Conservation (phyloP, 495 filamentous ascomycete genomes). For the Terfezia boudieri region DNA sequence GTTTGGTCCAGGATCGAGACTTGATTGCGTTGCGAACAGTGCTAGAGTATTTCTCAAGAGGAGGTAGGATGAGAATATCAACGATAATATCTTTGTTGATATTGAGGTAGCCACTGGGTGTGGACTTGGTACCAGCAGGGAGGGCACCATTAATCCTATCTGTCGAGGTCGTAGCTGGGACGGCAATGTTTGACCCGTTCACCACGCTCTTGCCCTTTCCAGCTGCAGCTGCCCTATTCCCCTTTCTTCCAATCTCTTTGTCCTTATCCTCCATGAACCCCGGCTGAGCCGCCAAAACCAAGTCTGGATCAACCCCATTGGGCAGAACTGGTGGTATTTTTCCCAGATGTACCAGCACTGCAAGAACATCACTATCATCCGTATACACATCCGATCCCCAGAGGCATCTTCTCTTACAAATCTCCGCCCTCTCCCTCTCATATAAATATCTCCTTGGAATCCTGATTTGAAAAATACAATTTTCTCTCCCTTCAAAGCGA, state of each 20-base stretch:
- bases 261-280: not conserved
- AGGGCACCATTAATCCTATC: not conserved
- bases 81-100: conserved; percentile 51
- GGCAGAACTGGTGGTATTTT: conserved; percentile 79
- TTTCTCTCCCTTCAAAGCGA: conserved; percentile 58
- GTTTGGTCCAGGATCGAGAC: conserved; percentile 43
- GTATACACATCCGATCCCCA: conserved; percentile 93
- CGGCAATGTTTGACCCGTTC: not conserved
- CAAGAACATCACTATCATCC: conserved; percentile 84
- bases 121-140: not conserved
- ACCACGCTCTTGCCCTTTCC: not conserved
- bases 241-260: not conserved
- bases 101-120: conserved; percentile 15
- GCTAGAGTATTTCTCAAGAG: conserved; percentile 50
- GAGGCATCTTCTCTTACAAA: conserved; percentile 50
- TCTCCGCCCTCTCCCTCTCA: conserved; percentile 46
- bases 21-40: conserved; percentile 55
- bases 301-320: conserved; percentile 40
- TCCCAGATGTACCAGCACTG: conserved; percentile 79
- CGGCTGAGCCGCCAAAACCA: conserved; percentile 15
- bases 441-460: conserved; percentile 60
- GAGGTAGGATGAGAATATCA: conserved; percentile 58
- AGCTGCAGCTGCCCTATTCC: not conserved
- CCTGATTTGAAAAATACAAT: conserved; percentile 73
- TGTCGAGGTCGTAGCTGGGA: not conserved